Base-by-base conservation (phyloP, 176 grass and related monocot genomes). In the Ampelocalamus luodianensis region DNA sequence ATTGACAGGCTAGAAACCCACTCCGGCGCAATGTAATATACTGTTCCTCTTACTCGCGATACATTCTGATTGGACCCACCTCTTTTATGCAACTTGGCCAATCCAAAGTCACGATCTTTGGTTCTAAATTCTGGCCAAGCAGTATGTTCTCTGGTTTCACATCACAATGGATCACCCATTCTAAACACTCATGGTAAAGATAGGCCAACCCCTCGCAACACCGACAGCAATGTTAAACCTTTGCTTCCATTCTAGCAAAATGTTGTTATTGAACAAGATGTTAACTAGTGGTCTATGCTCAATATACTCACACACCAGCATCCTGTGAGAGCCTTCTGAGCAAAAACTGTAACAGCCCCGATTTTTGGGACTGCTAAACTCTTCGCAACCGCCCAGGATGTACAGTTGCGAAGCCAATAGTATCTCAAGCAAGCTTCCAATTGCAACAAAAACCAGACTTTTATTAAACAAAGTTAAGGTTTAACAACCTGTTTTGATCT, bases 171-270 rank as follows among this genome's bases (percentile, higher is more conserved):
- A 58, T n/a, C 20, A 58, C 55, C 20, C 55, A n/a, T n/a, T 58
- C 55, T 9, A 58, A 9, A n/a, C 85, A 91, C 58, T 91, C 85
- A 22, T 88, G 89, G 38, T 91, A 85, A 43, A 91, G 85, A 80
- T 91, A 91, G 51, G 89, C 73, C 44, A 91, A 1, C 89, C 89
- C 63, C 78, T 91, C 4, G 85, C 85, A 17, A 91, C 85, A 24
- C 89, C 89, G 27, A 87, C 16, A 27, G 80, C 80, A 14, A 91
- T 87, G 34, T 91, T 87, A 34, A 79, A 87, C 74, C 89, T 81
- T n/a, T 58, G 46, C 54, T 55, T 90, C 88, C 88, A 90, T 27
- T 68, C 83, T 1, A 90, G 27, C 23, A 53, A n/a, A 15, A 82
- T 77, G 44, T 50, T 76, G 10, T 61, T n/a, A 55, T 10, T 77